A percentile compares a stretch with the other conserved stretches of the same genome.
Evolutionary conservation across 495 filamentous ascomycete genomes (phyloP).

Genomic region (Alectoria sarmentosa): DNA sequence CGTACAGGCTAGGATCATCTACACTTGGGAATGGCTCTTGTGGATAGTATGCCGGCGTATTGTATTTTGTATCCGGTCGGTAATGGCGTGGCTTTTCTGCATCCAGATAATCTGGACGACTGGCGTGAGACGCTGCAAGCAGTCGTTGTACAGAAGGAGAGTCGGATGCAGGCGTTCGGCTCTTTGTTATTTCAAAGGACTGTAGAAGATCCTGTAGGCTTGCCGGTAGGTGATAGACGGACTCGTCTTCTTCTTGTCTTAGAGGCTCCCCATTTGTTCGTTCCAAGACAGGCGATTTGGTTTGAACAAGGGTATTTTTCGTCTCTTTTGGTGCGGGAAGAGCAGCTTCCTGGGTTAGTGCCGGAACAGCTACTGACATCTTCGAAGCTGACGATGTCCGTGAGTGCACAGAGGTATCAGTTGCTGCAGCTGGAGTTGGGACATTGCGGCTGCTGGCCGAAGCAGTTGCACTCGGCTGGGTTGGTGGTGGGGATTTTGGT

Average conservation of each 20-base stretch:
- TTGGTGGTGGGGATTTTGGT: slow-evolving; percentile 45
- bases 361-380: slow-evolving; percentile 5
- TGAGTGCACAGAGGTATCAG: slow-evolving; percentile 14
- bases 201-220: slow-evolving; percentile 84
- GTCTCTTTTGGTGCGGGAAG: slow-evolving; percentile 26
- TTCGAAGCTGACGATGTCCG: slow-evolving; percentile 15
- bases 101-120: slow-evolving; percentile 67
- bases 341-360: slow-evolving; percentile 31
- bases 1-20: slow-evolving; percentile 81
- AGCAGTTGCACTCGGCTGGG: slow-evolving; percentile 34
- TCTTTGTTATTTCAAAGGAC: slow-evolving; percentile 79
- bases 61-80: slow-evolving; percentile 69
- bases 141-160: slow-evolving; percentile 63
- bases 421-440: slow-evolving; percentile 27
- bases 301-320: slow-evolving; percentile 8
- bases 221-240: slow-evolving; percentile 90
- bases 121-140: slow-evolving; percentile 61
- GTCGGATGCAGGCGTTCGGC: slow-evolving; percentile 46
- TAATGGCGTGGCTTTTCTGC: slow-evolving; percentile 77
- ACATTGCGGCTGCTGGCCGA: slow-evolving; percentile 32
- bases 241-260: slow-evolving; percentile 60
- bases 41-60: slow-evolving; percentile 79
- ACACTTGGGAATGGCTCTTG: slow-evolving; percentile 86
- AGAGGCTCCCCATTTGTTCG: slow-evolving; percentile 50
- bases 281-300: slow-evolving; percentile 26